Evolutionary conservation across 2,329 filamentous ascomycete genomes (phyloP).

Genomic region (Sporothrix phasma): DNA sequence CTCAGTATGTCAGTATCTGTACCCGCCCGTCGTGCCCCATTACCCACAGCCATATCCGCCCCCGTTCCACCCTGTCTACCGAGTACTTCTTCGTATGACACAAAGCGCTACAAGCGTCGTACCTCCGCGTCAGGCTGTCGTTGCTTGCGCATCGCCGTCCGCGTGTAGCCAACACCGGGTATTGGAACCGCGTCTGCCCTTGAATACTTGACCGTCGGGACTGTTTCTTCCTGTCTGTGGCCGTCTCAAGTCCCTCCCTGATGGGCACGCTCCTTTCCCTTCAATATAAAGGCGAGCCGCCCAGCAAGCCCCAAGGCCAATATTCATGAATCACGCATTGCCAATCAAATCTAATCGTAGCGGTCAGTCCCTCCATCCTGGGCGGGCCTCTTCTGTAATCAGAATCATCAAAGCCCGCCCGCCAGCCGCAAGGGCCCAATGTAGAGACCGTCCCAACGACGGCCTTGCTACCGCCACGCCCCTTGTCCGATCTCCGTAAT

Average conservation of each 20-base stretch:
- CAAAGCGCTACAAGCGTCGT: conserved; percentile 2
- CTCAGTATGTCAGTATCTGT: too few relatives aligned
- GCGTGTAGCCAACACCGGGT: background rate
- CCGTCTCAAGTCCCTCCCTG: background rate
- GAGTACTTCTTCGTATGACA: too few relatives aligned
- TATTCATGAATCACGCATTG: background rate
- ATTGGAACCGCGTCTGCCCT: background rate
- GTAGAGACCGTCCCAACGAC: background rate
- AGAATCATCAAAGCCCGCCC: background rate
- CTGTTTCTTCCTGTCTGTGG: background rate
- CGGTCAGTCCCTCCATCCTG: background rate
- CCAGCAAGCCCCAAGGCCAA: conserved; percentile 2
- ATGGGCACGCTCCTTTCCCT: background rate
- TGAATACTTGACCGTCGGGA: background rate
- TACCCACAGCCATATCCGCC: background rate
- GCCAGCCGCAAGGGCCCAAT: conserved; percentile 1
- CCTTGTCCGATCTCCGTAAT: conserved; percentile 4
- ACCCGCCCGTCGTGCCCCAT: background rate
- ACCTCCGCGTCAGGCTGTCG: background rate
- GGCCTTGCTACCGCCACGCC: background rate
- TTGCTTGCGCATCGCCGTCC: background rate
- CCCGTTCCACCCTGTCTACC: background rate
- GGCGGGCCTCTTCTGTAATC: background rate
- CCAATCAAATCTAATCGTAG: background rate
- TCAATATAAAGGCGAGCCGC: background rate